A percentile compares a stretch with the other conserved stretches of the same genome.
Evolutionary conservation across 768 basidiomycete genomes (phyloP).

Genomic region (Termitomyces bulborhizus): DNA sequence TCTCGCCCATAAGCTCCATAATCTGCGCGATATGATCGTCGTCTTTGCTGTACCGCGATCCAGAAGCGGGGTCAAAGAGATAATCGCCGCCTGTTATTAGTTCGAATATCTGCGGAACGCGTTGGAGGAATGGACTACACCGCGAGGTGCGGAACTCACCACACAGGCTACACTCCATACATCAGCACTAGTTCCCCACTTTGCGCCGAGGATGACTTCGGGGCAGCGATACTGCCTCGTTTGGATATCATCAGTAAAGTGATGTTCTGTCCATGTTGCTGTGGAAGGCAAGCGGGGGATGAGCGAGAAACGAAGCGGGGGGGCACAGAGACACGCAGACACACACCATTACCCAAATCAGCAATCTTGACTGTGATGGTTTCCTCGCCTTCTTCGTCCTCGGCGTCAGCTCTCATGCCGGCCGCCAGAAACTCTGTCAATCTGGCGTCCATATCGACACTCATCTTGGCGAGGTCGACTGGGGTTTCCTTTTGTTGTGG

Average conservation of each 20-base stretch:
- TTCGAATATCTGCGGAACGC: conserved; percentile 69
- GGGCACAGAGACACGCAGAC: too few species aligned
- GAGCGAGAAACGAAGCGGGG: too few species aligned
- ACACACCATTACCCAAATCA: conserved; percentile 89
- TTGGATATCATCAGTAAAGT: conserved; percentile 98
- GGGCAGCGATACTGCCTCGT: conserved; percentile 97
- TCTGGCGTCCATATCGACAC: conserved; percentile 14
- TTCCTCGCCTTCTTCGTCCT: conserved; percentile 28
- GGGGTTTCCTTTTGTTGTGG: conserved; percentile 1
- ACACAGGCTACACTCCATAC: conserved; percentile 96
- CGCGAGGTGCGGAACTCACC: conserved; percentile 38
- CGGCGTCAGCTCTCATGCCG: conserved; percentile 15
- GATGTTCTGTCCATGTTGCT: conserved; percentile 90
- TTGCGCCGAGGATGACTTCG: conserved; percentile 93
- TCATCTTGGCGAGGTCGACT: conserved; percentile 1
- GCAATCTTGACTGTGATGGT: conserved; percentile 98
- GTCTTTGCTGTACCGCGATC: conserved; percentile 92
- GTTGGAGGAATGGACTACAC: too few species aligned
- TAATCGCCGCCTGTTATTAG: conserved; percentile 96
- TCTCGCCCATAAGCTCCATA: conserved; percentile 90
- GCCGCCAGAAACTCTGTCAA: conserved; percentile 11
- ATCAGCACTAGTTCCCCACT: conserved; percentile 94
- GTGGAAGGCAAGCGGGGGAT: not conserved
- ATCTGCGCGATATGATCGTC: conserved; percentile 98
- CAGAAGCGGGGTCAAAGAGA: conserved; percentile 94